These are phyloP conservation scores for Castanea sativa DNA, from an alignment of 306 rosid species.

Conservation along the genomic window DNA sequence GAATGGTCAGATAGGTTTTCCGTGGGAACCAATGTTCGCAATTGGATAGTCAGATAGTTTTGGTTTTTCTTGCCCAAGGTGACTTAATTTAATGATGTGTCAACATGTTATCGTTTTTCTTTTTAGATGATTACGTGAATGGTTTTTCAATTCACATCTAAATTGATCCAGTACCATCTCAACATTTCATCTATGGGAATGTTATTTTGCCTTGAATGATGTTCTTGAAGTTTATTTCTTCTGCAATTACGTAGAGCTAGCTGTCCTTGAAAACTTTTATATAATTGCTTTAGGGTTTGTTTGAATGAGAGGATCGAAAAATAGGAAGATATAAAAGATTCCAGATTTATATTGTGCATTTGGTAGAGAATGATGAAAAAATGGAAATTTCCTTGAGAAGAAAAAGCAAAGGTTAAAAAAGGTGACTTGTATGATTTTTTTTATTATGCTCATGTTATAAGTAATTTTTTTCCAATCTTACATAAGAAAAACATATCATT, in stretches of 20 bases:
- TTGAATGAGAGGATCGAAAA: too few relatives aligned
- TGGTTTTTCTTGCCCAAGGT: background rate
- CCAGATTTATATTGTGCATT: background rate
- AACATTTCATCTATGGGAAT: background rate
- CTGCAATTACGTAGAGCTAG: background rate
- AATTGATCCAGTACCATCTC: background rate
- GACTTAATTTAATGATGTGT: background rate
- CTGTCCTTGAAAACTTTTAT: too few relatives aligned
- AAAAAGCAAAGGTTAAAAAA: too few relatives aligned
- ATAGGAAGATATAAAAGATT: background rate
- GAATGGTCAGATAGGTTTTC: background rate
- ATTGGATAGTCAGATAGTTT: background rate
- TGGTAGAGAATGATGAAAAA: too few relatives aligned
- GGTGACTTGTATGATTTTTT: too few relatives aligned
- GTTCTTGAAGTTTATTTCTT: background rate
- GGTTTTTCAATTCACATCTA: background rate
- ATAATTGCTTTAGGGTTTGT: too few relatives aligned
- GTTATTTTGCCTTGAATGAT: background rate
- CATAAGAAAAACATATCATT: too few relatives aligned
- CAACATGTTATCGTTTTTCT: background rate
- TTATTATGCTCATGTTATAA: too few relatives aligned
- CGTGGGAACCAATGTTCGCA: background rate
- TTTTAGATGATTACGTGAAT: background rate
- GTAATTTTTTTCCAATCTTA: too few relatives aligned
- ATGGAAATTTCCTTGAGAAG: too few relatives aligned